Conservation (phyloP, 2,329 filamentous ascomycete genomes). For the Microcera coccophila region DNA sequence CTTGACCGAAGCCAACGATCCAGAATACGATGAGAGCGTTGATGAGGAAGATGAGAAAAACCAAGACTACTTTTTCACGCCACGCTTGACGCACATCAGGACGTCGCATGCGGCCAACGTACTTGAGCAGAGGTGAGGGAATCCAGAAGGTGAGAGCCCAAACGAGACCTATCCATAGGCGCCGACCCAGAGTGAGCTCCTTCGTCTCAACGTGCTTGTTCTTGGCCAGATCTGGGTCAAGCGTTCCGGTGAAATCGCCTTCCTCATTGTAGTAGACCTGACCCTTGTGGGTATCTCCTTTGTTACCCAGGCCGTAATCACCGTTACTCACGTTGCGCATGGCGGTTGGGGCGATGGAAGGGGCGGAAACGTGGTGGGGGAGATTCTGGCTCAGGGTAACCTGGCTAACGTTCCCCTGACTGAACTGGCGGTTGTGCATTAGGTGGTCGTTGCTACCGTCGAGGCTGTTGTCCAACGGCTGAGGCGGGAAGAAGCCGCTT, state of each 20-base stretch:
- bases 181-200: conserved; percentile 59
- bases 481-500: conserved; percentile 67
- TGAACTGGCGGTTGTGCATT: conserved; percentile 55
- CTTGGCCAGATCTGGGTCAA: conserved; percentile 75
- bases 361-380: conserved; percentile 39
- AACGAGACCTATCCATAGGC: conserved; percentile 75
- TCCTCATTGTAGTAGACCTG: conserved; percentile 71
- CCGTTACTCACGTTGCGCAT: conserved; percentile 59
- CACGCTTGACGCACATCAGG: conserved; percentile 96
- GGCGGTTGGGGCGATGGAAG: conserved; percentile 59
- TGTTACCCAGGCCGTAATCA: conserved; percentile 84
- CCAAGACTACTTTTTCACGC: conserved; percentile 88
- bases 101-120: conserved; percentile 89
- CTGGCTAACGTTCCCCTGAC: conserved; percentile 55
- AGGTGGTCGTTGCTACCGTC: conserved; percentile 72
- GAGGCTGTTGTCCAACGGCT: conserved; percentile 56
- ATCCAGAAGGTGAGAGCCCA: conserved; percentile 94
- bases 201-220: conserved; percentile 73
- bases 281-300: conserved; percentile 74
- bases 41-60: conserved; percentile 73
- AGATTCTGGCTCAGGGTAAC: conserved; percentile 42
- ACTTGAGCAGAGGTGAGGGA: conserved; percentile 77
- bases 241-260: conserved; percentile 61
- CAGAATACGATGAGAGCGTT: conserved; percentile 86
- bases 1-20: conserved; percentile 78